Conservation (phyloP, 2,329 filamentous ascomycete species). For the Talaromyces sp. region DNA sequence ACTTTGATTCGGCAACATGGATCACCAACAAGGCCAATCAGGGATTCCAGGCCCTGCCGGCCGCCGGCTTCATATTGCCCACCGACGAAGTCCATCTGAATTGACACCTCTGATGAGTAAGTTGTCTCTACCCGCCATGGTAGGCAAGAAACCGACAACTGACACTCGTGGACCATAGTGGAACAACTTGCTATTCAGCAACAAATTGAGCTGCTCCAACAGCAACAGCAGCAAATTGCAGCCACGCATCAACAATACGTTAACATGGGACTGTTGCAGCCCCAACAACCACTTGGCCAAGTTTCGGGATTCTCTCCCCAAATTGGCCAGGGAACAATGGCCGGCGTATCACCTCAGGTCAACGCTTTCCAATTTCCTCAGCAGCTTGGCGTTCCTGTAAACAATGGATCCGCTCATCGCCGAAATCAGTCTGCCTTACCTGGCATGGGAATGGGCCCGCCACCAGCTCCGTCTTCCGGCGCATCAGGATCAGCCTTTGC, state of each 20-base stretch:
- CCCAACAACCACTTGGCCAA: conserved; percentile 71
- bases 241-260: conserved; percentile 96
- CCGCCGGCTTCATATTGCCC: conserved; percentile 92
- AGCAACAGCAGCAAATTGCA: conserved; percentile 96
- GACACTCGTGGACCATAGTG: conserved; percentile 53
- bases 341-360: conserved; percentile 67
- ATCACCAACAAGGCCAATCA: conserved; percentile 59
- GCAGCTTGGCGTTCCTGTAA: conserved; percentile 52
- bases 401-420: conserved; percentile 84
- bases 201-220: conserved; percentile 94
- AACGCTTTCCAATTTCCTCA: conserved; percentile 80
- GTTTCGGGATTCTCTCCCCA: conserved; percentile 65
- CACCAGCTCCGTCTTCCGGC: conserved; percentile 84
- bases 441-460: conserved; percentile 84
- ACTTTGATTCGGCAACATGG: conserved; percentile 47
- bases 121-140: conserved; percentile 42
- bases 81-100: conserved; percentile 94
- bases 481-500: conserved; percentile 62
- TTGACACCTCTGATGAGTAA: conserved; percentile 96
- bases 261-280: conserved; percentile 91
- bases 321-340: conserved; percentile 61
- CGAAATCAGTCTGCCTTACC: conserved; percentile 97
- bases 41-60: conserved; percentile 65
- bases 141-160: conserved; percentile 37
- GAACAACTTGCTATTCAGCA: conserved; percentile 97